Percentiles rank a stretch among this genome's conserved stretches.
These are phyloP conservation scores for Bretschneidera sinensis DNA, from an alignment of 345 rosid species.

Conservation along the genomic window DNA sequence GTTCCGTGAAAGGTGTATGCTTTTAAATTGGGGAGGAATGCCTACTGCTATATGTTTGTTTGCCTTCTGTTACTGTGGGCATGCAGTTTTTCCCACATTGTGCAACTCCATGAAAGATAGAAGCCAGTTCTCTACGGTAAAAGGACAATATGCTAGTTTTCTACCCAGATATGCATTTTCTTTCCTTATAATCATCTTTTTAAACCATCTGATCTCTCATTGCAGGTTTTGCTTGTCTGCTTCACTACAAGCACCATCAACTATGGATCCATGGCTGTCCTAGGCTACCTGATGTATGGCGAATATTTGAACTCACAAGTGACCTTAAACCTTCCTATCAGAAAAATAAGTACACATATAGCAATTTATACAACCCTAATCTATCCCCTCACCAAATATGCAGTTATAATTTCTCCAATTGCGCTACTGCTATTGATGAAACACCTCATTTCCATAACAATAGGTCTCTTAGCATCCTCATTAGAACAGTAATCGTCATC, in stretches of 20 bases:
- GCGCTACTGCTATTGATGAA: slow-evolving; percentile 51
- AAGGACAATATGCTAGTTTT: background rate
- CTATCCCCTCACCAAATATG: slow-evolving; percentile 60
- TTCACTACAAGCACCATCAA: slow-evolving; percentile 43
- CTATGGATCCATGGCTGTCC: slow-evolving; percentile 51
- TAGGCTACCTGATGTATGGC: slow-evolving; percentile 69
- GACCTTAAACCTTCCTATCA: slow-evolving; percentile 55
- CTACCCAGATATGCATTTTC: background rate
- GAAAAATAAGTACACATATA: slow-evolving; percentile 37
- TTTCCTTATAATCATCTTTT: background rate
- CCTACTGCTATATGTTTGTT: slow-evolving; percentile 54
- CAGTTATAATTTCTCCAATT: slow-evolving; percentile 45
- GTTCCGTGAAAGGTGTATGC: slow-evolving; percentile 37
- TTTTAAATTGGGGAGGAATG: slow-evolving; percentile 40
- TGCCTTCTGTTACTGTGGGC: slow-evolving; percentile 60
- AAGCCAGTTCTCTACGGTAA: slow-evolving; percentile 56
- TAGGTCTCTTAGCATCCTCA: slow-evolving; percentile 30
- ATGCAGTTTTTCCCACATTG: slow-evolving; percentile 60
- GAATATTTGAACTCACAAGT: slow-evolving; percentile 53
- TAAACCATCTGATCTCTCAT: background rate
- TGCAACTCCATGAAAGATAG: slow-evolving; percentile 70
- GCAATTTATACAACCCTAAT: slow-evolving; percentile 57
- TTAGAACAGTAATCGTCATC: slow-evolving; percentile 41
- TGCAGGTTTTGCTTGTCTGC: slow-evolving; percentile 54
- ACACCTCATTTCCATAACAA: slow-evolving; percentile 24